phyloP scores from a whole-genome alignment of 208 protist genomes.

The Porcisia deanei region DNA sequence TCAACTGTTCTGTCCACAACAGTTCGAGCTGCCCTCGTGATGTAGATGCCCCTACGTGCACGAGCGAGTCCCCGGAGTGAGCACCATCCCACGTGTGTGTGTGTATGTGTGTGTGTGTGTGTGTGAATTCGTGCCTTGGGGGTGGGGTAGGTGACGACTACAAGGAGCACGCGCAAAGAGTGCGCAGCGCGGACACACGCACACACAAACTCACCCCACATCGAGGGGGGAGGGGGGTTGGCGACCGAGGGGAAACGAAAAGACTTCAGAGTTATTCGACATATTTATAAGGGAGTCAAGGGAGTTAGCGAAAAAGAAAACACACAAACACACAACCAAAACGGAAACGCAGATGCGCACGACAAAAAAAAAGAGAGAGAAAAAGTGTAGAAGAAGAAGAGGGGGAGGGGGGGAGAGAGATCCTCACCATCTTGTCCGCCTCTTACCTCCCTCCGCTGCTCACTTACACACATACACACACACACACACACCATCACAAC shows the following conservation, averaged over 20 bases:
- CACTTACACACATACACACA: neutral
- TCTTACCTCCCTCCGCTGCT: neutral
- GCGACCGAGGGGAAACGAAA: neutral
- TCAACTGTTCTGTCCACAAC: neutral
- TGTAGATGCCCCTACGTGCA: neutral
- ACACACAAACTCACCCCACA: neutral
- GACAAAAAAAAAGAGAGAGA: neutral
- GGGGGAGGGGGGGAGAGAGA: neutral
- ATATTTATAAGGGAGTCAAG: neutral
- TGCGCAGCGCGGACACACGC: neutral
- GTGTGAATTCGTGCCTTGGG: no score
- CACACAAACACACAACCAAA: neutral
- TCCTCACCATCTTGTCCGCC: neutral
- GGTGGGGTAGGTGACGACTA: neutral
- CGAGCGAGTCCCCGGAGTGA: neutral
- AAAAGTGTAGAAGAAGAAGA: neutral
- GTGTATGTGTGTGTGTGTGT: neutral
- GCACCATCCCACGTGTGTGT: neutral
- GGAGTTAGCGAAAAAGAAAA: neutral
- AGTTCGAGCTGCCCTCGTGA: neutral
- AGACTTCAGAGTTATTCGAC: conserved; percentile 2
- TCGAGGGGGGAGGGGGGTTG: neutral
- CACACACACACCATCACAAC: neutral
- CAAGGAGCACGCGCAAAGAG: neutral
- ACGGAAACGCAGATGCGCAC: no score